These are phyloP conservation scores for Colletotrichum sp. DNA, from an alignment of 2,329 filamentous ascomycete species.

Conservation along the genomic window DNA sequence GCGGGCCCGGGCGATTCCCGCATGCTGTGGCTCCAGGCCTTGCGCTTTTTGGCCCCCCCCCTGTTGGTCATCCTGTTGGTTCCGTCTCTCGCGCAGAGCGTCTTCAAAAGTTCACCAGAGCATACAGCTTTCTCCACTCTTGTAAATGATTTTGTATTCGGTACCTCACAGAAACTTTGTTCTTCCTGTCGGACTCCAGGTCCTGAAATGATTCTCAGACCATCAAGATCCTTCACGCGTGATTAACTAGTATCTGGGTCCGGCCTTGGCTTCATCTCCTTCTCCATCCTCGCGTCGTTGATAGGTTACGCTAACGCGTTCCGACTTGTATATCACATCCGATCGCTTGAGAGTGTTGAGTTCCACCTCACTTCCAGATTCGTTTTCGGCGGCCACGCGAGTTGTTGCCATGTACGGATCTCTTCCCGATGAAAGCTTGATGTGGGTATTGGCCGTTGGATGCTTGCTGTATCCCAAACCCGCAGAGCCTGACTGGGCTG, in stretches of 20 bases:
- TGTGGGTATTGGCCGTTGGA: constrained; percentile 9
- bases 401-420: constrained; percentile 21
- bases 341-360: constrained; percentile 16
- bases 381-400: constrained; percentile 12
- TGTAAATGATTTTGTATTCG: not conserved
- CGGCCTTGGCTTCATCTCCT: not conserved
- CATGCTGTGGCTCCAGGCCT: not conserved
- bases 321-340: constrained; percentile 25
- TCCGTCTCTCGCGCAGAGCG: not conserved
- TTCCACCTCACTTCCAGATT: constrained; percentile 25
- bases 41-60: not conserved
- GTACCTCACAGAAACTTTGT: not conserved
- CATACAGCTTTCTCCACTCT: not conserved
- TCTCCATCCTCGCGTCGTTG: constrained; percentile 10
- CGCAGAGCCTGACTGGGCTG: constrained; percentile 2
- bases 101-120: not conserved
- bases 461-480: constrained; percentile 5
- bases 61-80: not conserved
- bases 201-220: not conserved
- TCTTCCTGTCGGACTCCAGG: not conserved
- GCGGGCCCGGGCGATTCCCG: not conserved
- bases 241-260: not conserved
- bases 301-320: constrained; percentile 24
- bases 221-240: not conserved
- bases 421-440: constrained; percentile 25